phyloP scores from a whole-genome alignment of 176 grass and related monocot species.

The Oryza australiensis region DNA sequence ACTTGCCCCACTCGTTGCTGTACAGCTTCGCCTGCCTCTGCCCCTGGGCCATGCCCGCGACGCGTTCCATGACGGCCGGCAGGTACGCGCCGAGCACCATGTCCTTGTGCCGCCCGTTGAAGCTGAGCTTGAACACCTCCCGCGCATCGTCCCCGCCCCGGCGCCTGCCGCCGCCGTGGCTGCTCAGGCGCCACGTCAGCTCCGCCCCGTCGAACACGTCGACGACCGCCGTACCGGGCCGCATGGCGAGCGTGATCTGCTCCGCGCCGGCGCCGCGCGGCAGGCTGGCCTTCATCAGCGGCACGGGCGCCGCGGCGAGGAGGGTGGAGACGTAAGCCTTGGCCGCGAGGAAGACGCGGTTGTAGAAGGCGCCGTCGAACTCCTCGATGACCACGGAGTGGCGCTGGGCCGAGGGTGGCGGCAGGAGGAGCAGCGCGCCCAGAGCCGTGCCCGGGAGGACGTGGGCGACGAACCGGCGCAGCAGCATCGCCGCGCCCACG shows the following conservation, averaged over 20 bases:
- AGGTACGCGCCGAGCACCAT: constrained; percentile 46
- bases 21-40: constrained; percentile 52
- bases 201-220: constrained; percentile 40
- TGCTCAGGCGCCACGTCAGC: constrained; percentile 41
- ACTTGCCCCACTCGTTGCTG: constrained; percentile 57
- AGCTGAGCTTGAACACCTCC: constrained; percentile 50
- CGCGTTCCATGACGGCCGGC: constrained; percentile 46
- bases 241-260: constrained; percentile 45
- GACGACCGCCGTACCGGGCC: constrained; percentile 34
- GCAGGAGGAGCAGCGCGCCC: constrained; percentile 46
- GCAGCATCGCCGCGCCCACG: constrained; percentile 44
- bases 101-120: constrained; percentile 50
- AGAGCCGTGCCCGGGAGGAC: constrained; percentile 37
- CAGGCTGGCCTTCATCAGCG: constrained; percentile 47
- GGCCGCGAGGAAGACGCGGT: constrained; percentile 49
- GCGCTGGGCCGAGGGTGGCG: constrained; percentile 21
- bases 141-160: constrained; percentile 1
- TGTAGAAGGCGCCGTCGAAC: constrained; percentile 51
- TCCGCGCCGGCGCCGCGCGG: constrained; percentile 42
- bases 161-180: not conserved
- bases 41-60: constrained; percentile 33
- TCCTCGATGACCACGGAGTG: constrained; percentile 53
- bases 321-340: constrained; percentile 52
- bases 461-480: constrained; percentile 39
- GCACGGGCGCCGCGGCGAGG: constrained; percentile 44